Evolutionary conservation across 352 stramenopile genomes (phyloP), one percentile per base, ranked within the genome.

Genomic region (Achlya hypogyna): DNA sequence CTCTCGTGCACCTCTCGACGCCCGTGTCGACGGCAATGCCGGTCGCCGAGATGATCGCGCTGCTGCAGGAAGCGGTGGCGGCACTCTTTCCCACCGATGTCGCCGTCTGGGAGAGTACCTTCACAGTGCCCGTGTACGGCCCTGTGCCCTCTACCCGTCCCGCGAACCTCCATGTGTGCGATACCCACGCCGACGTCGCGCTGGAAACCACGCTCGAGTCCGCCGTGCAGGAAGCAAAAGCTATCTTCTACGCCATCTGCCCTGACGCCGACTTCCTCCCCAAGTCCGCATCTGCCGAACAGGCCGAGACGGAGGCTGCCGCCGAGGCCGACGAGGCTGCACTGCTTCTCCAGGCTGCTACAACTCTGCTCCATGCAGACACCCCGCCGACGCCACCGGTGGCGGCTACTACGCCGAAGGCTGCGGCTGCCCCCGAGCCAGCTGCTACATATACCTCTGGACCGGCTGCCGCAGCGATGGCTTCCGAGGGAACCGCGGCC

Each of bases 1-100:
- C 77, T 35, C 59, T 90, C 0, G 72, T 91, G 29, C 84, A 93
- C 23, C 63, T 94, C 6, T 83, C 80, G 9, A 91, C 81, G 72
- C 62, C 74, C 3, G 38, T 87, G 28, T 75, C 78, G 4, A 32
- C 47, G 0, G 76, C 82, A 32, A 86, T 77, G 75, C 67, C 77
- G 0, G 52, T 71, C 1, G 63, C 89, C 32, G 60, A 51, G 42
- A 73, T 86, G 56, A 69, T 51, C 8, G 27, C 70, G 1, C 62
- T 88, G 10, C 70, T 89, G 70, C 53, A 77, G 20, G 35, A 47
- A 0, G 74, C 88, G 4, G 76, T 87, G 18, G 31, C 58, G 18
- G 29, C n/a, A 0, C 8, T 58, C 20, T 63, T 43, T 14, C 53
- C 34, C 10, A 27, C 8, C 47, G 25, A 23, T 8, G 8, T 32